Percentiles rank a stretch among this genome's conserved stretches.
Evolutionary conservation across 1,284 basidiomycete species (phyloP).

Genomic region (Moniliophthora roreri): DNA sequence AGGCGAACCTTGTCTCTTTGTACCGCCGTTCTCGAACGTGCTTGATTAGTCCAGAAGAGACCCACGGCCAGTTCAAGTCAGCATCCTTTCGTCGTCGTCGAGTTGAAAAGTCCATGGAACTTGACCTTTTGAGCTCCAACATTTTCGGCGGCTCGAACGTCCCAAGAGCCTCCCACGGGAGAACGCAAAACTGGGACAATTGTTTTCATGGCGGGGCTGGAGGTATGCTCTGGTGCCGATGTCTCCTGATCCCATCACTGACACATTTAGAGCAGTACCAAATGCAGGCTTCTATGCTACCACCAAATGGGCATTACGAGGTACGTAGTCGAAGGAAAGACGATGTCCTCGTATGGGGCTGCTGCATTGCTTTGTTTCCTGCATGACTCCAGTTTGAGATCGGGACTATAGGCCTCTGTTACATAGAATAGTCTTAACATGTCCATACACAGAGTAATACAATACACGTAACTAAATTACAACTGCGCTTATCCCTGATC

Average conservation of each 20-base stretch:
- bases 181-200: conserved; percentile 31
- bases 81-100: conserved; percentile 12
- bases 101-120: too few relatives aligned
- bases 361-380: too few relatives aligned
- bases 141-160: conserved; percentile 39
- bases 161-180: conserved; percentile 36
- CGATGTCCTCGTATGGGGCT: too few relatives aligned
- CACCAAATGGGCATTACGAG: conserved; percentile 7
- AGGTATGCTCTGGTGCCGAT: conserved; percentile 16
- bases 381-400: too few relatives aligned
- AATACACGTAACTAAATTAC: too few relatives aligned
- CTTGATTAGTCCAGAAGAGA: conserved; percentile 26
- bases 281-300: conserved; percentile 5
- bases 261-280: neutral
- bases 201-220: conserved; percentile 35
- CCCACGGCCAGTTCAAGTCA: conserved; percentile 31
- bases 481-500: too few relatives aligned
- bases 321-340: too few relatives aligned
- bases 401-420: too few relatives aligned
- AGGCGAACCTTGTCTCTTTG: conserved; percentile 5
- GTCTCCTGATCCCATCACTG: neutral
- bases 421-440: too few relatives aligned
- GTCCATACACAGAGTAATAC: too few relatives aligned
- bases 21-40: neutral
- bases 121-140: conserved; percentile 28